Percentiles rank a stretch among this genome's conserved stretches.
Conservation (phyloP, 345 rosid genomes). For the Ceriops decandra region DNA sequence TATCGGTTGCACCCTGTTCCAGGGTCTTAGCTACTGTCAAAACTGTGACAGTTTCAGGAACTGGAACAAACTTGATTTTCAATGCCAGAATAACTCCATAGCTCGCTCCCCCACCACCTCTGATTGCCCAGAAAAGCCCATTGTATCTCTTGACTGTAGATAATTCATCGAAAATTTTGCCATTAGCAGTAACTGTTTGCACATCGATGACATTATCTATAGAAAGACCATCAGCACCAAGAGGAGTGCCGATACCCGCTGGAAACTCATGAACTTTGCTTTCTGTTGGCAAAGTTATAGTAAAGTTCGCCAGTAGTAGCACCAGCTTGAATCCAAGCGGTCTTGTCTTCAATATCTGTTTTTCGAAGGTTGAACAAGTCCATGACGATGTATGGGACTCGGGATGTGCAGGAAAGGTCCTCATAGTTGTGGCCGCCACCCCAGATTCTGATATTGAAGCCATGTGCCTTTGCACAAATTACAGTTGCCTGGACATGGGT, state of each 20-base stretch:
- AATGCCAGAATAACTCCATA: conserved; percentile 16
- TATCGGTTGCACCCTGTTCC: conserved; percentile 15
- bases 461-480: not conserved
- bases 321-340: conserved; percentile 22
- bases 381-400: conserved; percentile 17
- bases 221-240: conserved; percentile 18
- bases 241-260: conserved; percentile 14
- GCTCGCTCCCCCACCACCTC: conserved; percentile 21
- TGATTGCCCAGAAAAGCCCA: conserved; percentile 20
- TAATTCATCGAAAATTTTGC: conserved; percentile 9
- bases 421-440: conserved; percentile 27
- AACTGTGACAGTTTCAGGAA: conserved; percentile 16
- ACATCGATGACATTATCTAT: conserved; percentile 20
- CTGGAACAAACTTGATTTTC: conserved; percentile 21
- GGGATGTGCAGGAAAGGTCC: conserved; percentile 19
- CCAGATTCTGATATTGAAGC: conserved; percentile 7
- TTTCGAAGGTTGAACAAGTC: conserved; percentile 19
- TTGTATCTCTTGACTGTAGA: conserved; percentile 13
- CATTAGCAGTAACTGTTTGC: conserved; percentile 10
- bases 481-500: conserved; percentile 15
- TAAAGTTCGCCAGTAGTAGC: conserved; percentile 23
- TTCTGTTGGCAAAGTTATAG: conserved; percentile 12
- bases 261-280: conserved; percentile 22
- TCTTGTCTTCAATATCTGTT: not conserved
- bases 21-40: conserved; percentile 16